A percentile compares a stretch with the other conserved stretches of the same genome.
phyloP scores from a whole-genome alignment of 805 yeast genomes.

The Hanseniaspora vineae region DNA sequence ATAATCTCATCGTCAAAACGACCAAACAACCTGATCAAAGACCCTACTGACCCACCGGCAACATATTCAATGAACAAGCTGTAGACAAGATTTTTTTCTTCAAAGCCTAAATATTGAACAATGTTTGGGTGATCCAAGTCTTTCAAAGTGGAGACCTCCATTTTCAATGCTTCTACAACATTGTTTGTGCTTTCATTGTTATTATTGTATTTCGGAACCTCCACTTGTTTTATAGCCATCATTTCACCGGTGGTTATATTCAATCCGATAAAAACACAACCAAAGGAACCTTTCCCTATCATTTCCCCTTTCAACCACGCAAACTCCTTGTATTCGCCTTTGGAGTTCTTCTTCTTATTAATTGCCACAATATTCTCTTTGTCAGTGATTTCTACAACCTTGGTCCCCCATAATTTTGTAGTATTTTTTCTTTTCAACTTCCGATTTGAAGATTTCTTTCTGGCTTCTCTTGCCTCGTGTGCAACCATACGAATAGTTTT shows the following conservation, averaged over 20 bases:
- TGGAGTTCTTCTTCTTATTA: conserved; percentile 48
- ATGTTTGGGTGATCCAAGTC: conserved; percentile 89
- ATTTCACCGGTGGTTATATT: conserved; percentile 96
- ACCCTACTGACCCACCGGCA: conserved; percentile 94
- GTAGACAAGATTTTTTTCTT: conserved; percentile 56
- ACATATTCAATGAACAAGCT: conserved; percentile 89
- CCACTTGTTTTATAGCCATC: conserved; percentile 96
- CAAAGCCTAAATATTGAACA: conserved; percentile 93
- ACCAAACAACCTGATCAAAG: conserved; percentile 71
- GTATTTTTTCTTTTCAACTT: conserved; percentile 64
- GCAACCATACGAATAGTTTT: conserved; percentile 91
- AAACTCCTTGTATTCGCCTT: conserved; percentile 68
- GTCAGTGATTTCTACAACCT: conserved; percentile 79
- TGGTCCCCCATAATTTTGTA: conserved; percentile 89
- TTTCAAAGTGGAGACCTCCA: conserved; percentile 88
- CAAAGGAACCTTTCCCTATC: conserved; percentile 94
- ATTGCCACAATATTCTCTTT: conserved; percentile 51
- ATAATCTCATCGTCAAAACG: conserved; percentile 70
- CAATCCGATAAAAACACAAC: conserved; percentile 80
- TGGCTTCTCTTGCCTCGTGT: conserved; percentile 66
- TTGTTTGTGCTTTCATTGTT: conserved; percentile 37
- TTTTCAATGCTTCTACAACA: conserved; percentile 68
- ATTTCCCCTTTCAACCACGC: conserved; percentile 98
- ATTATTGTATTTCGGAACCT: conserved; percentile 36
- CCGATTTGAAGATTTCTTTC: conserved; percentile 24